phyloP scores from a whole-genome alignment of 2,329 filamentous ascomycete genomes.

The Pyrenochaeta sp. region DNA sequence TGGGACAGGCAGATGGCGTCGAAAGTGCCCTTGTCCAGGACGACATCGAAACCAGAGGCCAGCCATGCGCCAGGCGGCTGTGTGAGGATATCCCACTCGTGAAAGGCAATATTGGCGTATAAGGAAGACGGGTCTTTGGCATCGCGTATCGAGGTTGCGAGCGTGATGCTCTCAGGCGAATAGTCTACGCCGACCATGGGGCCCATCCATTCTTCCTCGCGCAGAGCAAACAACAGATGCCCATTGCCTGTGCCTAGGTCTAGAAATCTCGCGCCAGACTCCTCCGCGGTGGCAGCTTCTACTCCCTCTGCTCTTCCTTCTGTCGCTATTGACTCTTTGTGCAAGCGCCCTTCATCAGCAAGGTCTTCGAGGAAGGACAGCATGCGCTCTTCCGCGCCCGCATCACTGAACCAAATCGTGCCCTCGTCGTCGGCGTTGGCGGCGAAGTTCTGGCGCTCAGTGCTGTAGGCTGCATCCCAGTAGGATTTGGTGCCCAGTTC shows the following conservation, averaged over 20 bases:
- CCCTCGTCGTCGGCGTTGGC: conserved; percentile 80
- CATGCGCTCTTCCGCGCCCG: conserved; percentile 83
- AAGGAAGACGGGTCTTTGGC: conserved; percentile 37
- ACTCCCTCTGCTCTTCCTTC: conserved; percentile 3
- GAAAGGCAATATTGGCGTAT: conserved; percentile 57
- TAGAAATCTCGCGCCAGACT: conserved; percentile 63
- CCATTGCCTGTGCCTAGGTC: conserved; percentile 96
- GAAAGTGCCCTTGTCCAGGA: conserved; percentile 98
- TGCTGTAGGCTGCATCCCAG: conserved; percentile 72
- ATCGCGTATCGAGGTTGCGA: conserved; percentile 71
- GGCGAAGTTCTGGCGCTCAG: conserved; percentile 75
- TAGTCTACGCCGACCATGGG: conserved; percentile 90
- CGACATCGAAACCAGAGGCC: conserved; percentile 77
- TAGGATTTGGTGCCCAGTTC: conserved; percentile 80
- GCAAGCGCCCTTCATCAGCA: conserved; percentile 57
- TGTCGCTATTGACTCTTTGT: conserved; percentile 33
- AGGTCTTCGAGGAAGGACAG: conserved; percentile 68
- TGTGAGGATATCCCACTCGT: conserved; percentile 61
- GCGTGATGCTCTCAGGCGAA: conserved; percentile 74
- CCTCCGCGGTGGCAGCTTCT: conserved; percentile 26
- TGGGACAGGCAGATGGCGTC: conserved; percentile 86
- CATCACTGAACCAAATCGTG: conserved; percentile 96
- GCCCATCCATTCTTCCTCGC: conserved; percentile 73
- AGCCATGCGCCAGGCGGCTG: conserved; percentile 64
- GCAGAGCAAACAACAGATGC: conserved; percentile 83